Conservation (phyloP, 306 rosid species). For the Quercus gilva region DNA sequence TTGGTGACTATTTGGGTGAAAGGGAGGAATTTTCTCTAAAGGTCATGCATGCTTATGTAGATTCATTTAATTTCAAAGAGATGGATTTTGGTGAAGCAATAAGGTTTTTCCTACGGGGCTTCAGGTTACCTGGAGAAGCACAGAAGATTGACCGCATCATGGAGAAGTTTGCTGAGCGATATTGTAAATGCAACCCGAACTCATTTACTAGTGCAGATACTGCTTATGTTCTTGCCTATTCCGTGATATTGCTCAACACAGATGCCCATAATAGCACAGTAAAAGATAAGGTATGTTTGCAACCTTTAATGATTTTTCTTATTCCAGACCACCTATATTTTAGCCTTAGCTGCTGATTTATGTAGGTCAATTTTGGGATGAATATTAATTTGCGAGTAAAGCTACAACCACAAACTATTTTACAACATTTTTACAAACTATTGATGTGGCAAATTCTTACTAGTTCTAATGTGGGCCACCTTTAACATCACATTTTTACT, state of each 20-base stretch:
- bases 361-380: neutral
- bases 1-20: conserved; percentile 97
- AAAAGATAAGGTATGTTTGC: conserved; percentile 83
- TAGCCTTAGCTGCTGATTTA: neutral
- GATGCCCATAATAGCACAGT: conserved; percentile 98
- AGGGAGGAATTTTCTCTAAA: conserved; percentile 91
- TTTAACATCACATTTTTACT: too few relatives aligned
- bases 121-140: conserved; percentile 98
- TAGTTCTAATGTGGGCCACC: too few relatives aligned
- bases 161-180: conserved; percentile 99
- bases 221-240: conserved; percentile 97
- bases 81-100: conserved; percentile 94
- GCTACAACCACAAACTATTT: too few relatives aligned
- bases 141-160: conserved; percentile 98
- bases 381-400: neutral
- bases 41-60: conserved; percentile 99
- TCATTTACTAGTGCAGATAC: conserved; percentile 98
- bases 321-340: conserved; percentile 5
- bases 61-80: conserved; percentile 86
- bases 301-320: conserved; percentile 21
- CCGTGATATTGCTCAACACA: conserved; percentile 98
- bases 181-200: conserved; percentile 93
- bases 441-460: too few relatives aligned
- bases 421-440: too few relatives aligned
- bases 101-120: conserved; percentile 94